These are phyloP conservation scores for Scalesia atractyloides DNA, from an alignment of 129 eudicot species.

Conservation along the genomic window DNA sequence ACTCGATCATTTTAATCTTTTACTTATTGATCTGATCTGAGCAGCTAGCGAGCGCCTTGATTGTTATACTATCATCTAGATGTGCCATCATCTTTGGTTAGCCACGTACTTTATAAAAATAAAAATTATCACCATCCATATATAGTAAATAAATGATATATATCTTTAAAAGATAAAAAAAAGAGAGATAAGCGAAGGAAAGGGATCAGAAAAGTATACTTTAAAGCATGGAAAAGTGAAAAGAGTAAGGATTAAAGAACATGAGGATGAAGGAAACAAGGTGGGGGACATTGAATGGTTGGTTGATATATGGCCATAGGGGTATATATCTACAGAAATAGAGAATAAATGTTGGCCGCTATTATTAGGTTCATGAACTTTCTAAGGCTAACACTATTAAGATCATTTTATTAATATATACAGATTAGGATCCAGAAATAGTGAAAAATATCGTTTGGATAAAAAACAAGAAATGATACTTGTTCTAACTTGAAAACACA, in stretches of 20 bases:
- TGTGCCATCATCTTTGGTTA: too few relatives aligned
- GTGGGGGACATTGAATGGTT: not conserved
- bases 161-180: not conserved
- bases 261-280: not conserved
- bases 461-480: too few relatives aligned
- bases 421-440: too few relatives aligned
- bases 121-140: not conserved
- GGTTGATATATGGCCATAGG: conserved; percentile 6
- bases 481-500: too few relatives aligned
- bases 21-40: too few relatives aligned
- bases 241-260: not conserved
- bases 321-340: not conserved
- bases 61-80: too few relatives aligned
- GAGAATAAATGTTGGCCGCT: conserved; percentile 5
- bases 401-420: not conserved
- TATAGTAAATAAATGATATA: too few relatives aligned
- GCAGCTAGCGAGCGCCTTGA: too few relatives aligned
- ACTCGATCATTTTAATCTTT: too few relatives aligned
- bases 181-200: not conserved
- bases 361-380: not conserved
- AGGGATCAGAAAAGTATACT: not conserved
- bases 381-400: not conserved
- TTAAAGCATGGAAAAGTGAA: not conserved
- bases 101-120: not conserved
- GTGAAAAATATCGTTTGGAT: too few relatives aligned